Evolutionary conservation across 805 yeast genomes (phyloP).

Genomic region (Torulaspora quercuum): DNA sequence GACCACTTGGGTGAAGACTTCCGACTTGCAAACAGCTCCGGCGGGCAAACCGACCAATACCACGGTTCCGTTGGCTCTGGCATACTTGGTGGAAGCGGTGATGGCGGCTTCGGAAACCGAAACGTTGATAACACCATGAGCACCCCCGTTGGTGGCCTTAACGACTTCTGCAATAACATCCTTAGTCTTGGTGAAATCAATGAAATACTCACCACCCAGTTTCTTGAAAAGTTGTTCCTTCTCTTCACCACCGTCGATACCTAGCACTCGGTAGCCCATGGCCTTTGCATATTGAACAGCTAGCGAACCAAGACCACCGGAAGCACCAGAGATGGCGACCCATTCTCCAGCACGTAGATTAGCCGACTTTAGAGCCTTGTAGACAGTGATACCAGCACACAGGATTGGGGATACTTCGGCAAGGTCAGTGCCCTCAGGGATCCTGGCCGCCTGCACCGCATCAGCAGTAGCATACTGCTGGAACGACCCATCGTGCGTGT

Average conservation of each 20-base stretch:
- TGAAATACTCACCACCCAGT: constrained; percentile 62
- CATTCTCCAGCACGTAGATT: constrained; percentile 65
- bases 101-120: constrained; percentile 70
- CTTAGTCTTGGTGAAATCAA: constrained; percentile 55
- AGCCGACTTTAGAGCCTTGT: constrained; percentile 84
- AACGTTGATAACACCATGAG: constrained; percentile 72
- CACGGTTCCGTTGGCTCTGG: constrained; percentile 65
- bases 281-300: constrained; percentile 74
- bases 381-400: constrained; percentile 89
- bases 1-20: constrained; percentile 70
- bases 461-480: constrained; percentile 89
- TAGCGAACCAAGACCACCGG: constrained; percentile 73
- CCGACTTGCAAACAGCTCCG: constrained; percentile 64
- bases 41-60: constrained; percentile 77
- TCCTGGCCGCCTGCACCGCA: constrained; percentile 78
- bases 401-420: constrained; percentile 76
- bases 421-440: constrained; percentile 69
- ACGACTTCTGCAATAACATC: constrained; percentile 54
- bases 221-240: constrained; percentile 52
- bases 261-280: constrained; percentile 70
- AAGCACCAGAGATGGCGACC: constrained; percentile 77
- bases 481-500: constrained; percentile 87
- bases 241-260: constrained; percentile 66
- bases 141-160: constrained; percentile 64
- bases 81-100: constrained; percentile 55